A percentile compares a stretch with the other conserved stretches of the same genome.
Conservation (phyloP, 345 rosid genomes). For the Populus alba region DNA sequence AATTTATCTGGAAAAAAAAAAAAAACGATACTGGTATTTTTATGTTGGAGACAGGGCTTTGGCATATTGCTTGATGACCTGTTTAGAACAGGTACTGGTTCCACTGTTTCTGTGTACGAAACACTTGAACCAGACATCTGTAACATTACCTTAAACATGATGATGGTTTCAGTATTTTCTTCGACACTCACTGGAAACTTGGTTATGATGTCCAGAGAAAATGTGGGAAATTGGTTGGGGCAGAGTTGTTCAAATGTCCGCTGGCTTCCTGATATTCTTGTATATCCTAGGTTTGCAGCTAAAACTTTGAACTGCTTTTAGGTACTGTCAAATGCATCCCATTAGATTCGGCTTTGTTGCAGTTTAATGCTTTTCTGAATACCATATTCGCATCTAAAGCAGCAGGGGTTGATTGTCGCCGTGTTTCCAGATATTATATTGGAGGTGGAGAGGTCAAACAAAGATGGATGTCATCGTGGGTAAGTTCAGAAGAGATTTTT, state of each 20-base stretch:
- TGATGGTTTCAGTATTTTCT: background rate
- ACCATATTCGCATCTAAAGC: constrained; percentile 30
- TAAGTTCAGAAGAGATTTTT: constrained; percentile 28
- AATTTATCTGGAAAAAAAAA: background rate
- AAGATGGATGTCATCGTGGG: constrained; percentile 35
- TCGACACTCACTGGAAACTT: background rate
- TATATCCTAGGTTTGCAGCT: constrained; percentile 20
- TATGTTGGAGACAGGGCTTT: constrained; percentile 21
- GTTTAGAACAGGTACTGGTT: constrained; percentile 33
- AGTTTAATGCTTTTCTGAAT: constrained; percentile 34
- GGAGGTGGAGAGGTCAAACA: constrained; percentile 29
- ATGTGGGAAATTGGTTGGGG: constrained; percentile 35
- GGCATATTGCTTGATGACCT: constrained; percentile 34
- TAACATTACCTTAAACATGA: background rate
- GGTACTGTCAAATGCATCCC: no score
- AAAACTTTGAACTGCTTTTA: no score
- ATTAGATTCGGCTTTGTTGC: background rate
- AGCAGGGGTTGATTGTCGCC: constrained; percentile 26
- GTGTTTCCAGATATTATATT: constrained; percentile 31
- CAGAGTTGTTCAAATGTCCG: constrained; percentile 32
- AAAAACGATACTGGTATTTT: background rate
- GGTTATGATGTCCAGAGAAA: constrained; percentile 19
- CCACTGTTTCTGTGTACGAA: constrained; percentile 33
- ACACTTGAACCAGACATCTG: background rate
- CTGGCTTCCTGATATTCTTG: constrained; percentile 30